Base-by-base conservation (phyloP, 768 basidiomycete genomes). In the Naematelia aurantialba region DNA sequence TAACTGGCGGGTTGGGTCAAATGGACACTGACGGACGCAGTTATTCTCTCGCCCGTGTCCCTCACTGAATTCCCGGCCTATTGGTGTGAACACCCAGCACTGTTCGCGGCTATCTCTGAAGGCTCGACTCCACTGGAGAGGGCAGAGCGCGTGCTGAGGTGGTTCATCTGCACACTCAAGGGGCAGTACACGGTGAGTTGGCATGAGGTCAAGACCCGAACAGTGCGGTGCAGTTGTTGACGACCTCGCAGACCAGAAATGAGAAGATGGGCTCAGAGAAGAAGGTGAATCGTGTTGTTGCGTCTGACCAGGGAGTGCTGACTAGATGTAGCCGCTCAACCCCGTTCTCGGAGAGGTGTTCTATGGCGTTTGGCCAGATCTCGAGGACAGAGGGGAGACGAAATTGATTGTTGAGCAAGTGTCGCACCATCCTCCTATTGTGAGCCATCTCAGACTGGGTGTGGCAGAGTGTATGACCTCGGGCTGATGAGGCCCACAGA, bases 251-350 rank as follows among this genome's bases (percentile, higher is more conserved):
- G 44, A 90, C 90, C 17, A 82, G 93, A 50, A 97, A 97, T 69
- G 92, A 96, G 79, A 86, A 87, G 63, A 87, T 91, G 85, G 94
- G 94, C 13, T 91, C 89, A 0, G 93, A 98, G 83, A 98, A 98
- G 82, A 98, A 98, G 67, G 89, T 89, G 62, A 49, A 85, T 79
- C 31, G 27, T n/a, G n/a, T n/a, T n/a, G n/a, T n/a, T 45, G 45
- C 13, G 13, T 31, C 21, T 14, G 5, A 8, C 34, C 25, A 2
- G 22, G 31, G 30, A 8, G 25, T 30, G 5, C 14, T 22, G 24
- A 24, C 26, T 27, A 10, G n/a, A n/a, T 17, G 34, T 66, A 93
- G 91, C 94, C 94, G 14, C 82, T 99, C 56, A 99, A 99, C 73
- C 94, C 94, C 30, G 91, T 90, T 10, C 87, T 96, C 14, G 91